A percentile compares a stretch with the other conserved stretches of the same genome.
Conservation (phyloP, 306 rosid species). For the Trifolium pratense region DNA sequence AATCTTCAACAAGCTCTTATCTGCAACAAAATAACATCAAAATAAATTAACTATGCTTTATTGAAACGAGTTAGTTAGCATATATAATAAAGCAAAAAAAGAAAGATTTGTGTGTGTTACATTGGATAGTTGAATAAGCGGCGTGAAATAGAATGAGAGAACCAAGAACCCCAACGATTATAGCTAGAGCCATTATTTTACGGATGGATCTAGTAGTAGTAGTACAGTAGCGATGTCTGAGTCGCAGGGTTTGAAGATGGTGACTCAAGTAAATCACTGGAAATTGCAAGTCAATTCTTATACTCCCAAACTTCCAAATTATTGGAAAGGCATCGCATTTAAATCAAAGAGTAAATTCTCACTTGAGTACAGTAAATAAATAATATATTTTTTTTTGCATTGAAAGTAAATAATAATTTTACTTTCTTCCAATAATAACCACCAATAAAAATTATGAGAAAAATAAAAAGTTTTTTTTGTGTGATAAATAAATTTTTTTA, state of each 20-base stretch:
- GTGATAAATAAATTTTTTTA: no score
- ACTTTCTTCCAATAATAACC: no score
- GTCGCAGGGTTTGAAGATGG: constrained; percentile 9
- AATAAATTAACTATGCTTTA: neutral
- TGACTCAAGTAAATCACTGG: neutral
- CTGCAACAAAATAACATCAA: constrained; percentile 48
- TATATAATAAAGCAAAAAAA: neutral
- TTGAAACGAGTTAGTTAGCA: neutral
- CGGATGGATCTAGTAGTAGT: neutral
- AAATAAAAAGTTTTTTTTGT: no score
- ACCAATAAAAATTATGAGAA: no score
- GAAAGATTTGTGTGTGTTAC: constrained; percentile 36
- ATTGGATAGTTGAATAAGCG: constrained; percentile 75
- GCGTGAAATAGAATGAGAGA: constrained; percentile 68
- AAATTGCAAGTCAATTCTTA: neutral
- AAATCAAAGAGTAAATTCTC: no score
- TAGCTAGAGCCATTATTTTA: constrained; percentile 51
- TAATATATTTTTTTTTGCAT: no score
- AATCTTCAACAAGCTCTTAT: constrained; percentile 75
- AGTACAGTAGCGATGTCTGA: neutral
- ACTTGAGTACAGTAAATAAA: no score
- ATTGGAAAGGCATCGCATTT: no score
- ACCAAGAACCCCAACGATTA: constrained; percentile 66
- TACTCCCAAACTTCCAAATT: neutral
- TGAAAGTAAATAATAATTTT: no score